Base-by-base conservation (phyloP, 2,329 filamentous ascomycete genomes). In the Thelonectria discophora region DNA sequence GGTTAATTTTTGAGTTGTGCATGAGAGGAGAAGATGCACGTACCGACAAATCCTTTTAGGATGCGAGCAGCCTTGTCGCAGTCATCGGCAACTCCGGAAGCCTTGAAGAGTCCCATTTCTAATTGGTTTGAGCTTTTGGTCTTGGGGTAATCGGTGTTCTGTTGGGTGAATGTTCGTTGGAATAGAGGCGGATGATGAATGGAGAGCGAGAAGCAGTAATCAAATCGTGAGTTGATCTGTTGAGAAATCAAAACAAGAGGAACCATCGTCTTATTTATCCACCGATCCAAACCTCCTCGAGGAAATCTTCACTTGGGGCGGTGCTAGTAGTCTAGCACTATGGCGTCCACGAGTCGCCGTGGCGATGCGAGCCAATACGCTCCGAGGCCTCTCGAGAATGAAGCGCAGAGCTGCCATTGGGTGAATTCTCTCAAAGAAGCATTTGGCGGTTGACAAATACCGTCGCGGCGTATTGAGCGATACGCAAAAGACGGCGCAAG, bases 1-100 rank as follows among this genome's bases (percentile, higher is more conserved):
- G 27, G 27, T 30, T 60, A 4, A 52, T 24, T 24, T 24, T 24
- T 24, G 21, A 8, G 17, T 17, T 27, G 6, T 18, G 6, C 4
- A n/a, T 18, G 6, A 17, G 6, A 17, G 15, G n/a, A 12, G n/a
- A 12, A 5, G 17, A 34, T 2, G 13, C 20, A 51, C 61, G 21
- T 58, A 63, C 61, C 61, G 5, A 63, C 50, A 20, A 63, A 63
- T 11, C 48, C 45, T 48, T 63, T 63, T 8, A 63, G 61, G 12
- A 61, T 63, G 15, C 51, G 24, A 17, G 61, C 61, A 13, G 61
- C 61, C 32, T 63, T 63, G 53, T 57, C 51, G 37, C 61, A 63
- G 32, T 63, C 61, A 17, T 63, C 49, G n/a, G 37, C 10, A 21
- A 61, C 43, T n/a, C 53, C 40, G 12, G 57, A 51, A 6, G 52